Base-by-base conservation (phyloP, 2,329 filamentous ascomycete genomes). In the Pseudocercospora crystallina region DNA sequence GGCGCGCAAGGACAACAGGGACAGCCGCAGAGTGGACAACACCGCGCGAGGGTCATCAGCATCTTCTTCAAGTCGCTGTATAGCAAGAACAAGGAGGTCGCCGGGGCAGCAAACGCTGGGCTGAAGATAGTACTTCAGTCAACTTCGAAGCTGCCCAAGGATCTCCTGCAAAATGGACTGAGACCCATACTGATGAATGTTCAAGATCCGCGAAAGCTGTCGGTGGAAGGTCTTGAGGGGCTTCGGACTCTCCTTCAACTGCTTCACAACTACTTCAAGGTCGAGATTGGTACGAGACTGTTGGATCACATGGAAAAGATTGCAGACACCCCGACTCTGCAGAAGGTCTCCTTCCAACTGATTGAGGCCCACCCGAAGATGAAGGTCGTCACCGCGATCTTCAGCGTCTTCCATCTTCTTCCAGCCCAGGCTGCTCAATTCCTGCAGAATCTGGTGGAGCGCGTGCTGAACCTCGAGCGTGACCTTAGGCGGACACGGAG, bases 21-120 rank as follows among this genome's bases (percentile, higher is more conserved):
- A 44, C 54, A 56, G 17, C 80, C 84, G 33, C 84, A 87, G 58
- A 77, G 79, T 35, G 82, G 77, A 34, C 76, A 79, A 53, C 73
- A 77, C 53, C 77, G 83, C 38, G 70, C 70, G 31, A 71, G 70
- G 30, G 95, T 97, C 41, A 91, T 99, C 13, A 85, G 89, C 0
- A 90, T 97, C 1, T 99, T 99, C 74, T 99, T 99, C 80, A 97
- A 96, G 66, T 95, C 89, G 33, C 77, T 99, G 1, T 99, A 99
- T 69, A 92, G 90, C 0, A 90, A 95, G 65, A 95, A 91, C 3
- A 85, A 87, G 40, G 89, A 91, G 35, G 95, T 95, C 2, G 95
- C 96, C 46, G 89, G 94, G 51, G 92, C 94, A 4, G 94, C 95
- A 5, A 96, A 96, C 65, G 85, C 89, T 56, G 92, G 92, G 3